Evolutionary conservation across 169 alveolate genomes (phyloP).

Genomic region (Cyclospora cayetanensis): DNA sequence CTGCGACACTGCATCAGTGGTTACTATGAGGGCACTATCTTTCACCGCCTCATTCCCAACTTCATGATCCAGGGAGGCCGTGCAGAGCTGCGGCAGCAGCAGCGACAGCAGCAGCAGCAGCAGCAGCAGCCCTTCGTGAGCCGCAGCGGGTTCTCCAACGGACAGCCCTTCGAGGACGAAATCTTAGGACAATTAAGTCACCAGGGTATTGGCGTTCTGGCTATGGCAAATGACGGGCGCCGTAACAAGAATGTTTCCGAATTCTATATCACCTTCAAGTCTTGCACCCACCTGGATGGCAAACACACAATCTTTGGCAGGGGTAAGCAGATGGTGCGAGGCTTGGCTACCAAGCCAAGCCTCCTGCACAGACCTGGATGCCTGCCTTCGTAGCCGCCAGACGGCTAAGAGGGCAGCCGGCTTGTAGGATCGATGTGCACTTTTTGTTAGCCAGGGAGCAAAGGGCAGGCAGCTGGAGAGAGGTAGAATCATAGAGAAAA

Average conservation of each 20-base stretch:
- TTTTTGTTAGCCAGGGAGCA: too few species aligned
- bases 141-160: conserved; percentile 49
- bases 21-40: conserved; percentile 78
- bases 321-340: conserved; percentile 5
- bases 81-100: conserved; percentile 28
- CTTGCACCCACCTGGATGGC: conserved; percentile 47
- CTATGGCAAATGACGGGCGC: conserved; percentile 59
- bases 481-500: too few species aligned
- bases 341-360: not conserved
- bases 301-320: conserved; percentile 73
- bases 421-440: too few species aligned
- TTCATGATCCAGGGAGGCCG: conserved; percentile 73
- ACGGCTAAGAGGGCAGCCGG: too few species aligned
- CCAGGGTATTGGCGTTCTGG: conserved; percentile 55
- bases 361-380: too few species aligned
- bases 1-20: conserved; percentile 86
- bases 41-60: conserved; percentile 72
- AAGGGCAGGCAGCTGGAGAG: too few species aligned
- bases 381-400: too few species aligned
- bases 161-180: conserved; percentile 64
- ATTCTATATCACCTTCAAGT: conserved; percentile 70
- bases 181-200: not conserved
- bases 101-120: not conserved
- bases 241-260: conserved; percentile 34
- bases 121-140: not conserved